A percentile compares a stretch with the other conserved stretches of the same genome.
Evolutionary conservation across 371 early-diverging fungal species (phyloP).

Genomic region (Syncephalastrum contaminatum): DNA sequence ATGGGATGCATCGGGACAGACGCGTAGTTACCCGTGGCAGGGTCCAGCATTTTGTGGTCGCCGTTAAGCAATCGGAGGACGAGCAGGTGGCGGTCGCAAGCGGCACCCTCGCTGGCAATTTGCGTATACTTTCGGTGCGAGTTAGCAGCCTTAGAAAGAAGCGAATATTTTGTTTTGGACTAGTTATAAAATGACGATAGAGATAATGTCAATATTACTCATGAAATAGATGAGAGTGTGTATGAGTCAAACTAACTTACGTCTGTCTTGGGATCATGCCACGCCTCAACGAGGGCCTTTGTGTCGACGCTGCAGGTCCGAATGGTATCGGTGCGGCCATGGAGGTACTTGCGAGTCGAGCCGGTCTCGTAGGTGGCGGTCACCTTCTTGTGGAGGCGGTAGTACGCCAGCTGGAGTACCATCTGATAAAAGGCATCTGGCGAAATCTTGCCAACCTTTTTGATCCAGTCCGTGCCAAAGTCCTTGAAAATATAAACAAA

Average conservation of each 20-base stretch:
- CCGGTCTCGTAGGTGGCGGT: slow-evolving; percentile 85
- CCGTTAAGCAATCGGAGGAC: slow-evolving; percentile 65
- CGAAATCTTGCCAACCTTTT: slow-evolving; percentile 65
- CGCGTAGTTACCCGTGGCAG: slow-evolving; percentile 19
- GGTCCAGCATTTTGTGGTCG: slow-evolving; percentile 22
- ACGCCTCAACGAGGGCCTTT: slow-evolving; percentile 63
- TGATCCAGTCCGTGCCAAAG: slow-evolving; percentile 51
- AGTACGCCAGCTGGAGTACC: slow-evolving; percentile 82
- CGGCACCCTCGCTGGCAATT: slow-evolving; percentile 73
- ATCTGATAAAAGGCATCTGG: slow-evolving; percentile 92
- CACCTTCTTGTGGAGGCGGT: slow-evolving; percentile 61
- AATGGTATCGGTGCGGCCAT: slow-evolving; percentile 88
- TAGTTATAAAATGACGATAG: slow-evolving; percentile 7
- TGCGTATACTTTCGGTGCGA: slow-evolving; percentile 66
- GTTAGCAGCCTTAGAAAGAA: slow-evolving; percentile 60
- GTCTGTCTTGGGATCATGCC: slow-evolving; percentile 16
- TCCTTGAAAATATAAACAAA: slow-evolving; percentile 62
- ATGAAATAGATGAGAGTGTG: neutral
- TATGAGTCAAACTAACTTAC: slow-evolving; percentile 2
- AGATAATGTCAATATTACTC: no score
- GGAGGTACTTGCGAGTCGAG: slow-evolving; percentile 72
- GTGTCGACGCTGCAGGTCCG: slow-evolving; percentile 70
- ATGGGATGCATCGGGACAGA: slow-evolving; percentile 52
- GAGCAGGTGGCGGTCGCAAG: slow-evolving; percentile 84
- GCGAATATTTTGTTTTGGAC: slow-evolving; percentile 54